Conservation (phyloP, 1,139 yeast genomes). For the Citeromyces siamensis region DNA sequence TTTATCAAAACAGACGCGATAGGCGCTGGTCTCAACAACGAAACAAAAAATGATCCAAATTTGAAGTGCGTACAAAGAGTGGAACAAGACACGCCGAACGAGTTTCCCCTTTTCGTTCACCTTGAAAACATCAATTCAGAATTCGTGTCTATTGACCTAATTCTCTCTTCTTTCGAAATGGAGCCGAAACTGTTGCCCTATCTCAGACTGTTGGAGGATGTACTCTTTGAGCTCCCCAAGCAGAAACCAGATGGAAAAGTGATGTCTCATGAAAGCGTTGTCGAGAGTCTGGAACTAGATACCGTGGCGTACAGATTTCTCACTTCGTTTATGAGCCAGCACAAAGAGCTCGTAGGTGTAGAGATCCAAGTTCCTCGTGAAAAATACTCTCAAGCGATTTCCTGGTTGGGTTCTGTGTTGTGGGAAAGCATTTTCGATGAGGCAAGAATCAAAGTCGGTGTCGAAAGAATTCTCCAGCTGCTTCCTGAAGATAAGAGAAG, state of each 20-base stretch:
- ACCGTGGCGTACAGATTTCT: conserved; percentile 47
- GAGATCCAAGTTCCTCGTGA: conserved; percentile 48
- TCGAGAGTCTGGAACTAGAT: conserved; percentile 60
- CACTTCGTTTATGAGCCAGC: conserved; percentile 46
- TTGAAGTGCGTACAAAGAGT: conserved; percentile 13
- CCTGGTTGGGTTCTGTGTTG: conserved; percentile 63
- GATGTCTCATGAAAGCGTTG: conserved; percentile 63
- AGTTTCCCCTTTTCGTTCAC: conserved; percentile 62
- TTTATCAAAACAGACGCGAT: conserved; percentile 64
- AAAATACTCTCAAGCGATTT: conserved; percentile 56
- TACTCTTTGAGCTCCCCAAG: conserved; percentile 60
- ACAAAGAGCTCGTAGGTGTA: conserved; percentile 53
- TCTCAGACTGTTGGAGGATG: conserved; percentile 48
- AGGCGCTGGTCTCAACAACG: conserved; percentile 28
- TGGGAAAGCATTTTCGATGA: conserved; percentile 61
- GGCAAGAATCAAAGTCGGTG: conserved; percentile 51
- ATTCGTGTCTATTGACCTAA: conserved; percentile 60
- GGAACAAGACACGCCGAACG: conserved; percentile 28
- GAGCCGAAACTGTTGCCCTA: conserved; percentile 51
- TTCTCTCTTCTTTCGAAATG: conserved; percentile 52
- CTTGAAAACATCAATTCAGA: conserved; percentile 73
- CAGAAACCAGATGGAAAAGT: conserved; percentile 45
- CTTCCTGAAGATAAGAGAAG: conserved; percentile 73
- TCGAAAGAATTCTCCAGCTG: conserved; percentile 66
- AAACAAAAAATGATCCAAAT: conserved; percentile 13